phyloP scores from a whole-genome alignment of 2,329 filamentous ascomycete species.

The Paramyrothecium roridum region DNA sequence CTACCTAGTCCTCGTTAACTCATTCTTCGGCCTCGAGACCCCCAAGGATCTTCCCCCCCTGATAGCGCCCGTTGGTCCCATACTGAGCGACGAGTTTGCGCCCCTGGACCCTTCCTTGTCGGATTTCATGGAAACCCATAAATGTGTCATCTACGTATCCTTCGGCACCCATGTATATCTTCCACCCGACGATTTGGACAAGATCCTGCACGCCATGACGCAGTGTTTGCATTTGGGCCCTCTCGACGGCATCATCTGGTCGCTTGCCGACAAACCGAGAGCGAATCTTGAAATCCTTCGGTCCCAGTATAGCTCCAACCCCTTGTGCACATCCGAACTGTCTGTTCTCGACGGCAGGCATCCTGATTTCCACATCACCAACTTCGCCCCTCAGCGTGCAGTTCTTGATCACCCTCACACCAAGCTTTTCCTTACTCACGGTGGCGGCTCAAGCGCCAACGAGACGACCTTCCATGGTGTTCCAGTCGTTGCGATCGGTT shows the following conservation, averaged over 20 bases:
- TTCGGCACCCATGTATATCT: slow-evolving; percentile 38
- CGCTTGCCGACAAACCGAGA: slow-evolving; percentile 19
- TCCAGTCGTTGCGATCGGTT: slow-evolving; percentile 29
- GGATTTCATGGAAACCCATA: slow-evolving; percentile 26
- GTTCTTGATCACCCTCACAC: slow-evolving; percentile 30
- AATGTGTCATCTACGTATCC: slow-evolving; percentile 34
- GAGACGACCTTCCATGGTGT: slow-evolving; percentile 36
- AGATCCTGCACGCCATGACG: slow-evolving; percentile 27
- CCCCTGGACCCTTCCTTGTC: slow-evolving; percentile 19
- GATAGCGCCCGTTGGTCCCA: slow-evolving; percentile 34
- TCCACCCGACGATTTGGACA: slow-evolving; percentile 19
- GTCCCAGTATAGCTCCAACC: slow-evolving; percentile 8
- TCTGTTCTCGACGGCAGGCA: slow-evolving; percentile 24
- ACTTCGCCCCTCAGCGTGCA: slow-evolving; percentile 37
- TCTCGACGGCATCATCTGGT: slow-evolving; percentile 38
- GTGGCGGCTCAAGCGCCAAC: slow-evolving; percentile 36
- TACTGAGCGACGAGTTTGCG: slow-evolving; percentile 30
- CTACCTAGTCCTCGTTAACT: slow-evolving; percentile 39
- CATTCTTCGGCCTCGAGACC: slow-evolving; percentile 39
- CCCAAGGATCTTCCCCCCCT: slow-evolving; percentile 38
- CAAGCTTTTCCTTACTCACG: slow-evolving; percentile 36
- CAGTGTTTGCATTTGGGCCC: slow-evolving; percentile 16
- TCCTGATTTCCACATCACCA: slow-evolving; percentile 23
- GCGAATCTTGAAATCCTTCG: slow-evolving; percentile 15
- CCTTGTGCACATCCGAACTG: slow-evolving; percentile 3